Evolutionary conservation across 1,139 yeast species (phyloP).

Genomic region (Kodamaea alishanica): DNA sequence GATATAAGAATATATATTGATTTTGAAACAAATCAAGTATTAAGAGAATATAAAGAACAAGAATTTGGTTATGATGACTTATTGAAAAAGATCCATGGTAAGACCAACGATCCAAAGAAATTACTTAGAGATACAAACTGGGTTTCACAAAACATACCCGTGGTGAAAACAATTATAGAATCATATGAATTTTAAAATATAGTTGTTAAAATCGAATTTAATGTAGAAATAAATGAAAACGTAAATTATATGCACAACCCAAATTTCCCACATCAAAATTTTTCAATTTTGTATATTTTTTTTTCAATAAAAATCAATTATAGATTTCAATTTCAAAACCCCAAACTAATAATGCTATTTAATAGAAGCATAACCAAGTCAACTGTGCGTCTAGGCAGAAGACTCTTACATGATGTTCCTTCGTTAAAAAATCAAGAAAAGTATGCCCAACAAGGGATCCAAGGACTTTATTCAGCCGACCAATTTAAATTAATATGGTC

Average conservation of each 20-base stretch:
- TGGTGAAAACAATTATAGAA: constrained; percentile 24
- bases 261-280: no score
- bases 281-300: no score
- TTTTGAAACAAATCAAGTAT: constrained; percentile 57
- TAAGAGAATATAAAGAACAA: constrained; percentile 75
- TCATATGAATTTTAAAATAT: no score
- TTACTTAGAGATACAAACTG: constrained; percentile 77
- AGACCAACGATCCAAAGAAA: constrained; percentile 67
- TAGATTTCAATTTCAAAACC: no score
- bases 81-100: constrained; percentile 35
- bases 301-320: no score
- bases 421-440: constrained; percentile 40
- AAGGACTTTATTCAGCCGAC: constrained; percentile 63
- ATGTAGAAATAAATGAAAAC: no score
- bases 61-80: constrained; percentile 65
- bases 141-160: constrained; percentile 63
- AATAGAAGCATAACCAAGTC: no score
- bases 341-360: no score
- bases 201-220: no score
- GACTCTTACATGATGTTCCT: constrained; percentile 66
- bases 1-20: constrained; percentile 86
- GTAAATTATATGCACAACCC: no score
- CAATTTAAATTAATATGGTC: constrained; percentile 78
- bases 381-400: constrained; percentile 6
- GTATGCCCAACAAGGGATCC: constrained; percentile 53